phyloP scores from a whole-genome alignment of 331 rosid genomes.

The Erythrophleum ivorense region DNA sequence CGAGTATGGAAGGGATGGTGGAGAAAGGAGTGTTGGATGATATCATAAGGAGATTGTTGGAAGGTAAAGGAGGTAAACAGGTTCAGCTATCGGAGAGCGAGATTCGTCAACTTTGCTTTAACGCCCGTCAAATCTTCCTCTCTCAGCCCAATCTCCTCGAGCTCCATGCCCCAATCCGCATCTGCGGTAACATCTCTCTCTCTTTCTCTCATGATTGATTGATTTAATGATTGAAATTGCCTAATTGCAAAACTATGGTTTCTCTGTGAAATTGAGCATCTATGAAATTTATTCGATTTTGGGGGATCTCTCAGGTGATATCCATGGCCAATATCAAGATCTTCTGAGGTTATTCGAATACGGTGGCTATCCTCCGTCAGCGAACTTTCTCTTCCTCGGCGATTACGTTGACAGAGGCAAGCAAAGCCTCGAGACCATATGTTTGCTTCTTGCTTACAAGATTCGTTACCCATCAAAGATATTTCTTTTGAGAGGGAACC shows the following conservation, averaged over 20 bases:
- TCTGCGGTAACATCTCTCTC: conserved; percentile 67
- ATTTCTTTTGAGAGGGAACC: conserved; percentile 84
- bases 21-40: conserved; percentile 75
- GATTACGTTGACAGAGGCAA: too few relatives aligned
- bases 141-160: conserved; percentile 83
- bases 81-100: conserved; percentile 92
- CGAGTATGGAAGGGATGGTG: conserved; percentile 83
- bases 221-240: too few relatives aligned
- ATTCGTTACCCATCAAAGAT: conserved; percentile 65
- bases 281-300: conserved; percentile 13
- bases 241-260: too few relatives aligned
- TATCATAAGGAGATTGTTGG: conserved; percentile 78
- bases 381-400: conserved; percentile 84
- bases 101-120: conserved; percentile 96
- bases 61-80: conserved; percentile 88
- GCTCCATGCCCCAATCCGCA: conserved; percentile 73
- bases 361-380: conserved; percentile 92
- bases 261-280: not conserved
- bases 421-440: conserved; percentile 75
- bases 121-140: conserved; percentile 87
- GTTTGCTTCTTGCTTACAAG: conserved; percentile 73
- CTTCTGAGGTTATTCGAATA: conserved; percentile 75
- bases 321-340: conserved; percentile 92
- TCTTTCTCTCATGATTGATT: too few relatives aligned
- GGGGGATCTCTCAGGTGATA: conserved; percentile 67